Evolutionary conservation across 345 rosid species (phyloP), one percentile per base, ranked within the genome.

Genomic region (Pugionium dolabratum): DNA sequence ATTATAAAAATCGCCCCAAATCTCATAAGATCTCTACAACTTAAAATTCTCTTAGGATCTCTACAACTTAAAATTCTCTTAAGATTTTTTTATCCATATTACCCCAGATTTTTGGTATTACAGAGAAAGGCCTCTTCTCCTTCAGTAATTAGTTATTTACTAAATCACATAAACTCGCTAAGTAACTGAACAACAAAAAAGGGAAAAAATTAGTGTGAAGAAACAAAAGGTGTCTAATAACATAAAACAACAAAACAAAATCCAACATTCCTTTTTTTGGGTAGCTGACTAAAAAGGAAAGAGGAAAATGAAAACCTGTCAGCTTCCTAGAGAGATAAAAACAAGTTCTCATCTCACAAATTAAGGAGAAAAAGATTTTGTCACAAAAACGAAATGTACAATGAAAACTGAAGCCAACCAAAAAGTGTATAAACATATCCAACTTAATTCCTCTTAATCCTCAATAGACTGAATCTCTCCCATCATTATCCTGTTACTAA

Each of bases 401-500:
- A 71, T 75, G 57, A 65, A 50, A 66, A 56, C 71, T 28, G n/a
- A 59, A 44, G 32, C 52, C 18, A 18, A 18, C 53, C 68, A 25
- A 65, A 62, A 77, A 41, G 72, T 49, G 85, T 75, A 84, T 80
- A 72, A 83, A 84, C 84, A 86, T 27, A 54, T 29, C 49, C 61
- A 54, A 37, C 59, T 34, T n/a, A 3, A 4, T 7, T 46, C 33
- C 58, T 62, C 70, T 79, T 82, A 93, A 52, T 90, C 98, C 42
- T 86, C 98, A 30, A 81, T 78, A 0, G 87, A 64, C 78, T 94
- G 99, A 65, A 90, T 90, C 91, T 94, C 97, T 25, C 99, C 99
- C 99, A 79, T 94, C 97, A 88, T 88, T 67, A 94, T 94, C 69
- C 97, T 84, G 85, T 94, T 90, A 69, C 99, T 94, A 43, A 94